Conservation (phyloP, 805 yeast genomes). For the Cyberlindnera samutprakarnensis region DNA sequence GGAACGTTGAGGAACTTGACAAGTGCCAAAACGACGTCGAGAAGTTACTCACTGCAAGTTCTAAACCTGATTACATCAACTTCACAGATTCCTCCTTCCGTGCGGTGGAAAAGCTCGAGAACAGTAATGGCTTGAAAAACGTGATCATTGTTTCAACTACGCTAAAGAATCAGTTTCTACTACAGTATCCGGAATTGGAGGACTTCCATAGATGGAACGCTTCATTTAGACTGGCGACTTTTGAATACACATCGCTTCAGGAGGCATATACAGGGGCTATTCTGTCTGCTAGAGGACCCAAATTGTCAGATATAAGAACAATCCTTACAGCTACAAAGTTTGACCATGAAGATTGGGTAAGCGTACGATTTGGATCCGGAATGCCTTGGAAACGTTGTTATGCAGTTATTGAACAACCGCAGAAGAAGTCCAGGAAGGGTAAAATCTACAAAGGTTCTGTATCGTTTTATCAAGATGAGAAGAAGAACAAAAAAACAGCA, state of each 20-base stretch:
- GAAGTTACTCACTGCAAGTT: slow-evolving; percentile 46
- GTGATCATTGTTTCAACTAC: slow-evolving; percentile 89
- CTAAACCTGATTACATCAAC: slow-evolving; percentile 83
- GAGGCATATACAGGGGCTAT: slow-evolving; percentile 96
- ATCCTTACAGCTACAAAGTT: slow-evolving; percentile 79
- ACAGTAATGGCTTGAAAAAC: slow-evolving; percentile 54
- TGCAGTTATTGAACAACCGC: slow-evolving; percentile 77
- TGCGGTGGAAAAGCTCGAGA: slow-evolving; percentile 58
- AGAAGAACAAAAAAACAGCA: slow-evolving; percentile 60
- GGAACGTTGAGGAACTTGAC: slow-evolving; percentile 73
- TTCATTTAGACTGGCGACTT: slow-evolving; percentile 72
- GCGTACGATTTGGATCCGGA: slow-evolving; percentile 92
- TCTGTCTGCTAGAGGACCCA: slow-evolving; percentile 83
- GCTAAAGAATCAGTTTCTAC: slow-evolving; percentile 74
- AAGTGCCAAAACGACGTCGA: slow-evolving; percentile 36
- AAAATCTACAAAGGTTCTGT: slow-evolving; percentile 28
- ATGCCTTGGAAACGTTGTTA: slow-evolving; percentile 97
- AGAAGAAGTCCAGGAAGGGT: slow-evolving; percentile 37
- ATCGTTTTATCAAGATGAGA: slow-evolving; percentile 75
- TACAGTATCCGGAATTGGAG: slow-evolving; percentile 65
- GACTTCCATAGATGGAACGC: slow-evolving; percentile 72
- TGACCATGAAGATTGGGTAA: slow-evolving; percentile 89
- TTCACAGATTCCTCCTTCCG: slow-evolving; percentile 85
- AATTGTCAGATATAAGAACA: slow-evolving; percentile 79
- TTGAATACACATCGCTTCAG: slow-evolving; percentile 77